Conservation (phyloP, 805 yeast species). For the Lachancea dasiensis region DNA sequence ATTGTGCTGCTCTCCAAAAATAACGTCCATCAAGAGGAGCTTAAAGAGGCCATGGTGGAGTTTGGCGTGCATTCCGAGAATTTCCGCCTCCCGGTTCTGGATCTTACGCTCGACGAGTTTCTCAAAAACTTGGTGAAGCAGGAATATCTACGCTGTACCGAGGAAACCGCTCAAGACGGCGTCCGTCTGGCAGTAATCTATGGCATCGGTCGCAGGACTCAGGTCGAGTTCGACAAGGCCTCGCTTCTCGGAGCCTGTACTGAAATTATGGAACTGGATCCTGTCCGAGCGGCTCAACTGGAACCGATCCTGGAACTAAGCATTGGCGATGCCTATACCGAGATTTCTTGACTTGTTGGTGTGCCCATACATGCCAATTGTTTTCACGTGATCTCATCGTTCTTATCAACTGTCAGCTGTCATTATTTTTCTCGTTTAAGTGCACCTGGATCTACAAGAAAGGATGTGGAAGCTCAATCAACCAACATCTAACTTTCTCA, state of each 20-base stretch:
- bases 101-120: constrained; percentile 20
- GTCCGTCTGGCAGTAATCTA: constrained; percentile 20
- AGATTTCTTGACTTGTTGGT: too few species aligned
- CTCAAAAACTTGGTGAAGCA: constrained; percentile 18
- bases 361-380: too few species aligned
- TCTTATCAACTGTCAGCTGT: too few species aligned
- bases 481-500: too few species aligned
- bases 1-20: constrained; percentile 26
- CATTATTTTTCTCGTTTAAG: too few species aligned
- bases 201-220: constrained; percentile 27
- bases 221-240: constrained; percentile 21
- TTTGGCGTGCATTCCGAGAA: constrained; percentile 30
- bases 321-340: constrained; percentile 22
- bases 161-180: constrained; percentile 21
- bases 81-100: constrained; percentile 22
- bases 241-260: constrained; percentile 18
- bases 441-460: too few species aligned
- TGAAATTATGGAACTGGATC: constrained; percentile 16
- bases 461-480: too few species aligned
- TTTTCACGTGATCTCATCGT: too few species aligned
- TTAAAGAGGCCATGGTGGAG: constrained; percentile 13
- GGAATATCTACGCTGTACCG: constrained; percentile 21
- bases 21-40: constrained; percentile 24
- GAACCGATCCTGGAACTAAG: constrained; percentile 18
- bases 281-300: constrained; percentile 14